Conservation (phyloP, 805 yeast species). For the Wickerhamomyces canadensis region DNA sequence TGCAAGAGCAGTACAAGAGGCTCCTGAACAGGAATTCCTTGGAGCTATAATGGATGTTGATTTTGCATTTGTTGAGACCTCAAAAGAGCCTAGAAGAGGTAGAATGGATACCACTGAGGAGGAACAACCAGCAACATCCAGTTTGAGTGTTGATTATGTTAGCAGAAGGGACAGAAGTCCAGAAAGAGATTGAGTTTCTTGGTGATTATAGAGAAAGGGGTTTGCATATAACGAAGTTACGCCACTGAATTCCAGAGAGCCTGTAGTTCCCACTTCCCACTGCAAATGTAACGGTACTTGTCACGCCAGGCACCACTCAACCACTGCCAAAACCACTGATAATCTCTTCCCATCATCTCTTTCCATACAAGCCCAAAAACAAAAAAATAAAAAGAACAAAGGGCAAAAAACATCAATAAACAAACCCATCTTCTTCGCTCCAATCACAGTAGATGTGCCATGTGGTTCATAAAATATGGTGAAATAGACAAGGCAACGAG, state of each 20-base stretch:
- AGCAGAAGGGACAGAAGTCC: slow-evolving; percentile 1
- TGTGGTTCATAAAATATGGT: slow-evolving; percentile 11
- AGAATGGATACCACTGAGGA: not conserved
- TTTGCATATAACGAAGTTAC: too few species aligned
- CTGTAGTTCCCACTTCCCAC: too few species aligned
- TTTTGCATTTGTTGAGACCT: slow-evolving; percentile 33
- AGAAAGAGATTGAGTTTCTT: not conserved
- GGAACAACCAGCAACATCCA: not conserved
- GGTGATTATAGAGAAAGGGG: too few species aligned
- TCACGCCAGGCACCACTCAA: too few species aligned
- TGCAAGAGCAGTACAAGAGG: slow-evolving; percentile 25
- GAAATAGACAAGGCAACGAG: slow-evolving; percentile 1
- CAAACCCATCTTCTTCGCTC: too few species aligned
- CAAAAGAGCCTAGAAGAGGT: not conserved
- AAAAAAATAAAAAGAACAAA: too few species aligned
- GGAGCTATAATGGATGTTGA: slow-evolving; percentile 30
- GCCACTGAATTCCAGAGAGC: too few species aligned
- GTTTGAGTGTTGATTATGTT: not conserved
- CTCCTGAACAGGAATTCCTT: slow-evolving; percentile 27
- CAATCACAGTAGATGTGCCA: not conserved
- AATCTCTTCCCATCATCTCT: too few species aligned
- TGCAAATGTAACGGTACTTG: too few species aligned
- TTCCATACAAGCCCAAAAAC: too few species aligned
- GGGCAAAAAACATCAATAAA: too few species aligned
- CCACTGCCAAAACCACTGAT: too few species aligned